Percentiles rank a stretch among this genome's conserved stretches.
Evolutionary conservation across 768 basidiomycete genomes (phyloP).

Genomic region (Tephrocybe sp.): DNA sequence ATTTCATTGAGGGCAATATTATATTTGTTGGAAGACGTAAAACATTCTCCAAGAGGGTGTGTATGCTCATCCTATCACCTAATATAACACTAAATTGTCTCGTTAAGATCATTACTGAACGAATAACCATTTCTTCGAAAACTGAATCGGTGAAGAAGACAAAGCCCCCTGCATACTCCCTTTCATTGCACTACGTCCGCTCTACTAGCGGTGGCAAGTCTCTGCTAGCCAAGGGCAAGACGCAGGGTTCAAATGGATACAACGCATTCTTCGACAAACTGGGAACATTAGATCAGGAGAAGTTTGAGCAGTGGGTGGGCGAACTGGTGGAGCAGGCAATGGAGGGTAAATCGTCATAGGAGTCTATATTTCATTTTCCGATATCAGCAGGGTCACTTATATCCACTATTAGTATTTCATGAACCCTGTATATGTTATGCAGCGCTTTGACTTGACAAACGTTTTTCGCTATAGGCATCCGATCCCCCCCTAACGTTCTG

Average conservation of each 20-base stretch:
- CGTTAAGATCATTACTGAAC: conserved; percentile 88
- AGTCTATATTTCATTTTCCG: background rate
- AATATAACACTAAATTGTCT: conserved; percentile 24
- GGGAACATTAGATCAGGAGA: conserved; percentile 74
- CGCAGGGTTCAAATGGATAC: conserved; percentile 54
- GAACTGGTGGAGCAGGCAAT: conserved; percentile 68
- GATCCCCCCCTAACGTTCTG: no score
- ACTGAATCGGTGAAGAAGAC: conserved; percentile 54
- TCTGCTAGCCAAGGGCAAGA: conserved; percentile 68
- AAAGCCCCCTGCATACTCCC: conserved; percentile 61
- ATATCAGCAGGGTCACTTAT: background rate
- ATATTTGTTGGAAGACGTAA: conserved; percentile 91
- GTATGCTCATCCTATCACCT: conserved; percentile 20
- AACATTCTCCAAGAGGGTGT: conserved; percentile 81
- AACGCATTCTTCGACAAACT: conserved; percentile 78
- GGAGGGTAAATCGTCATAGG: conserved; percentile 55
- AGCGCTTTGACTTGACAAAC: background rate
- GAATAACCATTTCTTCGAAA: conserved; percentile 73
- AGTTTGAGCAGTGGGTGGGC: conserved; percentile 78
- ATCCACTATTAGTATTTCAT: background rate
- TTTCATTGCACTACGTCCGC: conserved; percentile 69
- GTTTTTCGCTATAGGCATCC: background rate
- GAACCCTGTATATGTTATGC: background rate
- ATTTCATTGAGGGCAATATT: conserved; percentile 78
- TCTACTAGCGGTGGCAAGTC: conserved; percentile 86